These are phyloP conservation scores for Xerophyta viscosa DNA, from an alignment of 106 monocot species.

Conservation along the genomic window DNA sequence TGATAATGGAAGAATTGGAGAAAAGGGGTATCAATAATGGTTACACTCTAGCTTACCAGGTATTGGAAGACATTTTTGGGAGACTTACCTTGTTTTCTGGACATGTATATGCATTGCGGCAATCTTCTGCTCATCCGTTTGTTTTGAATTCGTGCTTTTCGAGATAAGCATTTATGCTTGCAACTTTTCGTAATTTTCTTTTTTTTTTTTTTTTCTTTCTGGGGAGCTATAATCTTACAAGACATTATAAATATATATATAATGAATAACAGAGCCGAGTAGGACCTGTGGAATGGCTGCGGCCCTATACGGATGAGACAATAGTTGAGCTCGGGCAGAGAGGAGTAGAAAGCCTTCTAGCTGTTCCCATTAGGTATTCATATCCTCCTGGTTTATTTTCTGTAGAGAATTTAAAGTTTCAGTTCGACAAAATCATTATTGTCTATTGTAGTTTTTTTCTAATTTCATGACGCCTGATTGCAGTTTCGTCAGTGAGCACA, in stretches of 20 bases:
- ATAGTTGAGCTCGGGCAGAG: constrained; percentile 79
- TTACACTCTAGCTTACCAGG: constrained; percentile 98
- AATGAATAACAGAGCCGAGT: constrained; percentile 70
- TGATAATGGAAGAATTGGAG: constrained; percentile 97
- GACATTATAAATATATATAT: no score
- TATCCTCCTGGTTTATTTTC: not conserved
- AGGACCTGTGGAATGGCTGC: constrained; percentile 97
- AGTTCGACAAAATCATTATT: no score
- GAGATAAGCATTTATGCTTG: no score
- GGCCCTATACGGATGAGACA: constrained; percentile 96
- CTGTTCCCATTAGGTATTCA: constrained; percentile 89
- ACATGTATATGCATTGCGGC: no score
- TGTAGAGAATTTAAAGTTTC: no score
- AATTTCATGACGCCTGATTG: constrained; percentile 5
- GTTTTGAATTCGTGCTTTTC: no score
- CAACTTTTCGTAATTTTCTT: no score
- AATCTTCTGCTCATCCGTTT: no score
- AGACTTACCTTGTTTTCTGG: no score
- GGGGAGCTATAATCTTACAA: no score
- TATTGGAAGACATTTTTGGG: constrained; percentile 9
- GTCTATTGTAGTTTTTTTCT: no score
- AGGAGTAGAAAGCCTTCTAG: constrained; percentile 86
- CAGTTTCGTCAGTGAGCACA: constrained; percentile 99
- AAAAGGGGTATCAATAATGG: constrained; percentile 62
- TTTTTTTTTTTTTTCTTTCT: no score